A percentile compares a stretch with the other conserved stretches of the same genome.
phyloP scores from a whole-genome alignment of 345 rosid species.

The Rhodamnia rubescens region DNA sequence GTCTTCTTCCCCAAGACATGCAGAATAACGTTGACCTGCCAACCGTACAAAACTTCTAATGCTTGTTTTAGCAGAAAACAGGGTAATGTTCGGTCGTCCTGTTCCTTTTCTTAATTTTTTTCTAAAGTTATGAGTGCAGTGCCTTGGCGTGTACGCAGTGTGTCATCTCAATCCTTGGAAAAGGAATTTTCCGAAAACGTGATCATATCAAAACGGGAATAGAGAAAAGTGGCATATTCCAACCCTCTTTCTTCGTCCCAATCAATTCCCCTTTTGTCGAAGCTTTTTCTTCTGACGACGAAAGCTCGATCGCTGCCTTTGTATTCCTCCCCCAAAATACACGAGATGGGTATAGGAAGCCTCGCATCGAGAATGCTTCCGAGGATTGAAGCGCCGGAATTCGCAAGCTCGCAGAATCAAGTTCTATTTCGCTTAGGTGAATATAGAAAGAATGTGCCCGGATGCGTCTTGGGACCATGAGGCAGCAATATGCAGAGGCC shows the following conservation, averaged over 20 bases:
- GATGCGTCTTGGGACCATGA: background rate
- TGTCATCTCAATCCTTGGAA: background rate
- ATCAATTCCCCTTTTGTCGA: background rate
- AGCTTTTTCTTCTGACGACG: background rate
- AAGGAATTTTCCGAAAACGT: background rate
- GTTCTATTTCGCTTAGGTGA: background rate
- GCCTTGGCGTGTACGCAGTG: background rate
- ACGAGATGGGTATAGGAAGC: background rate
- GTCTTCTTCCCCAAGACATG: background rate
- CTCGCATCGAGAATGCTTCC: background rate
- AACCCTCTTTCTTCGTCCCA: background rate
- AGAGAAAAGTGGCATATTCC: background rate
- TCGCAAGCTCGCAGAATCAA: background rate
- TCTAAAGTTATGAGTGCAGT: background rate
- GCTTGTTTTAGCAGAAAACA: background rate
- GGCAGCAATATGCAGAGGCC: background rate
- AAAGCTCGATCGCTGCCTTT: background rate
- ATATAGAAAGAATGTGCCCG: background rate
- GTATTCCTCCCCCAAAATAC: background rate
- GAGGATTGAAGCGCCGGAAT: background rate
- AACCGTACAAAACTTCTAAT: background rate
- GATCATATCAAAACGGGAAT: background rate
- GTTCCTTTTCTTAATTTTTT: background rate
- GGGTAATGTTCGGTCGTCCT: background rate
- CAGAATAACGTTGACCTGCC: background rate